Conservation (phyloP, 2,329 filamentous ascomycete species). For the Xylaria multiplex region DNA sequence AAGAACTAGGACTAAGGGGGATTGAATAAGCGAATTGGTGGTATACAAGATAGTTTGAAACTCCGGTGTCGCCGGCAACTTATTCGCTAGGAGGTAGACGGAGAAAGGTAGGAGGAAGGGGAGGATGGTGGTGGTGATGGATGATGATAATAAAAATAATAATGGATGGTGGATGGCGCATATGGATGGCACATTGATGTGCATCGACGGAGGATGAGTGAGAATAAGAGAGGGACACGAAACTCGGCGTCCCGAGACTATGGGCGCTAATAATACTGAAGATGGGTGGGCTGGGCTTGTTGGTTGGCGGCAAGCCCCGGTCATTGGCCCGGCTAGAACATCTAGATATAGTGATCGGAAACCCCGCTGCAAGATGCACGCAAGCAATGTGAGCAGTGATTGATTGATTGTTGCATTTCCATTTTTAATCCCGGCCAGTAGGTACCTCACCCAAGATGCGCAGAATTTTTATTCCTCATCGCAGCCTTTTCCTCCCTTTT, state of each 20-base stretch:
- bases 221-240: slow-evolving; percentile 4
- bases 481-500: neutral
- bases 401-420: slow-evolving; percentile 1
- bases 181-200: neutral
- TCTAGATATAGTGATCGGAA: slow-evolving; percentile 27
- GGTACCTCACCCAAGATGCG: neutral
- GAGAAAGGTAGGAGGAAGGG: neutral
- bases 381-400: slow-evolving; percentile 8
- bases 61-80: slow-evolving; percentile 29
- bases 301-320: slow-evolving; percentile 12
- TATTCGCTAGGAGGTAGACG: neutral
- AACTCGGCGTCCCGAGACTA: slow-evolving; percentile 28
- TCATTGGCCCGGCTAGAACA: slow-evolving; percentile 6
- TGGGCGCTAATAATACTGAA: slow-evolving; percentile 27
- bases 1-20: slow-evolving; percentile 16
- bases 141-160: too few relatives aligned
- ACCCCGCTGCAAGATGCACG: slow-evolving; percentile 34
- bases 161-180: too few relatives aligned
- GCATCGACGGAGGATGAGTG: neutral
- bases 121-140: neutral
- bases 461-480: neutral
- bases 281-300: slow-evolving; percentile 17
- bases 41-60: slow-evolving; percentile 3
- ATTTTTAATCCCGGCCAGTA: neutral
- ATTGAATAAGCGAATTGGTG: slow-evolving; percentile 8